Evolutionary conservation across 208 protist species (phyloP).

Genomic region (Leptomonas pyrrhocoris): DNA sequence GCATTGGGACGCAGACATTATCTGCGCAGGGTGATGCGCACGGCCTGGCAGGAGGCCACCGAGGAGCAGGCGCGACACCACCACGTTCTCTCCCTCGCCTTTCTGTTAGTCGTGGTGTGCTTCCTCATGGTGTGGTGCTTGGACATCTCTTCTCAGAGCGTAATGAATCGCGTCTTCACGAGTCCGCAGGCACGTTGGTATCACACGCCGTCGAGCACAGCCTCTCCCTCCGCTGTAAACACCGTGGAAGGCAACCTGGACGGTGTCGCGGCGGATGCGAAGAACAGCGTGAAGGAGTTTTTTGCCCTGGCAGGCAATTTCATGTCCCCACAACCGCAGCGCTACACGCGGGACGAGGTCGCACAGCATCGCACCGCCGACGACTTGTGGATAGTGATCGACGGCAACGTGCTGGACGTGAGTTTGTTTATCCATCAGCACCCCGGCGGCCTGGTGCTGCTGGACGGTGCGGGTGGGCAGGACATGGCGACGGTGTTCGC

Average conservation of each 20-base stretch:
- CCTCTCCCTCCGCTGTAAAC: background rate
- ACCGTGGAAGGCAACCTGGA: background rate
- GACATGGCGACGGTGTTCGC: conserved; percentile 66
- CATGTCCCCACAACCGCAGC: conserved; percentile 44
- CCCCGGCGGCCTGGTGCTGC: conserved; percentile 63
- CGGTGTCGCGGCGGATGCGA: conserved; percentile 11
- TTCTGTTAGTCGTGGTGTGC: background rate
- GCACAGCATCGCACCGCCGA: conserved; percentile 38
- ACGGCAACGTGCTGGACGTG: conserved; percentile 77
- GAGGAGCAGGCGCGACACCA: background rate
- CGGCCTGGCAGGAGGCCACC: background rate
- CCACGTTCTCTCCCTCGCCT: background rate
- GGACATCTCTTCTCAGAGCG: conserved; percentile 4
- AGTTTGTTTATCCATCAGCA: conserved; percentile 62
- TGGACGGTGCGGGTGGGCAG: conserved; percentile 60
- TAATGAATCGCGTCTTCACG: conserved; percentile 1
- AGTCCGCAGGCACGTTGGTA: background rate
- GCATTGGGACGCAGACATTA: background rate
- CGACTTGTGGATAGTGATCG: conserved; percentile 78
- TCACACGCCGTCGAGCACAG: background rate
- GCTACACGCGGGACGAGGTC: conserved; percentile 60
- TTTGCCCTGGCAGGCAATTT: conserved; percentile 44
- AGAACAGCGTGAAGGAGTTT: conserved; percentile 36
- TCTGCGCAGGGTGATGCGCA: background rate
- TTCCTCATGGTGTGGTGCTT: conserved; percentile 8